Conservation (phyloP, 2,329 filamentous ascomycete genomes). For the Colletotrichum chrysophilum region DNA sequence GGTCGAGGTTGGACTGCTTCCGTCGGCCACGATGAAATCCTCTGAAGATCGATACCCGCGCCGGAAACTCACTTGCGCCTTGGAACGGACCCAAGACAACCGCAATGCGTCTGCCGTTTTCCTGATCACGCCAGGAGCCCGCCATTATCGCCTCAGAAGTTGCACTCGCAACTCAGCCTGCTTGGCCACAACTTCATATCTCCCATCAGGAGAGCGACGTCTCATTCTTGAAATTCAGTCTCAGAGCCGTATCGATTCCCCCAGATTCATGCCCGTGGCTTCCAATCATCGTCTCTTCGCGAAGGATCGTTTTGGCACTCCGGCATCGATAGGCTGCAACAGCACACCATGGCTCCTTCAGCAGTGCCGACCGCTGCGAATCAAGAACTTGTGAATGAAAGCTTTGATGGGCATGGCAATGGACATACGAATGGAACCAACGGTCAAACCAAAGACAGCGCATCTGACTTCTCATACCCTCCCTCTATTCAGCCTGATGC, state of each 20-base stretch:
- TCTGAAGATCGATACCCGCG: background rate
- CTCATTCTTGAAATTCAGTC: background rate
- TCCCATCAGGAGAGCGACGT: background rate
- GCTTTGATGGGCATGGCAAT: background rate
- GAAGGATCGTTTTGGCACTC: background rate
- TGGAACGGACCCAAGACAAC: background rate
- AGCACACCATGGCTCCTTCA: slow-evolving; percentile 2
- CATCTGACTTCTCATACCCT: slow-evolving; percentile 30
- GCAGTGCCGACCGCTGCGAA: slow-evolving; percentile 9
- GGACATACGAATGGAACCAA: background rate
- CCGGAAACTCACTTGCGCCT: background rate
- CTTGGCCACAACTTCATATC: background rate
- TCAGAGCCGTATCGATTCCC: background rate
- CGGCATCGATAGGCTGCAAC: background rate
- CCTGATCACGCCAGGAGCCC: background rate
- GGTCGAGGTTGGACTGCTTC: background rate
- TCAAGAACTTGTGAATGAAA: background rate
- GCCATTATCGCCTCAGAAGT: background rate
- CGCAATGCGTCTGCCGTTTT: background rate
- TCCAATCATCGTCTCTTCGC: background rate
- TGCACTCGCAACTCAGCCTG: background rate
- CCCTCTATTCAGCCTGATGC: slow-evolving; percentile 23
- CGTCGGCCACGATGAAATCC: background rate
- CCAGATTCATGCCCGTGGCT: background rate
- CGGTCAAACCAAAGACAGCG: slow-evolving; percentile 1